These are phyloP conservation scores for Clonostachys chloroleuca DNA, from an alignment of 2,329 filamentous ascomycete species.

Conservation along the genomic window DNA sequence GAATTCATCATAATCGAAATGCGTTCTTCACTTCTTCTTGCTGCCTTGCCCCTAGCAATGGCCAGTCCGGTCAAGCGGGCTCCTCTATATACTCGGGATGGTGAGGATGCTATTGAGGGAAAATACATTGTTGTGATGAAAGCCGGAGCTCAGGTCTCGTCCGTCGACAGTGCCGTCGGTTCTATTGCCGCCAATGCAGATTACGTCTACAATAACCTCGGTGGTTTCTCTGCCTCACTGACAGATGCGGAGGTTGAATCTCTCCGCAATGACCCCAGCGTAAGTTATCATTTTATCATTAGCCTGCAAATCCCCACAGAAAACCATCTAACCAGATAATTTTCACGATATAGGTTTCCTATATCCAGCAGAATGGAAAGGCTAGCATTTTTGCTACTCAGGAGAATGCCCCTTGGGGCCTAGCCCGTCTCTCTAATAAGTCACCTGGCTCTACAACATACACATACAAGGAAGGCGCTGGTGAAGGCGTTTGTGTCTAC, in stretches of 20 bases:
- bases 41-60: slow-evolving; percentile 20
- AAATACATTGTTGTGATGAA: slow-evolving; percentile 19
- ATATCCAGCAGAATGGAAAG: slow-evolving; percentile 27
- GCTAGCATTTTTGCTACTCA: slow-evolving; percentile 22
- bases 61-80: slow-evolving; percentile 4
- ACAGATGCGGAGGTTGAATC: slow-evolving; percentile 8
- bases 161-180: slow-evolving; percentile 6
- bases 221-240: slow-evolving; percentile 14
- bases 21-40: slow-evolving; percentile 22
- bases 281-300: slow-evolving; percentile 1
- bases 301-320: background rate
- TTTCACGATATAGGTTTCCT: slow-evolving; percentile 15
- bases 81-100: background rate
- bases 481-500: slow-evolving; percentile 29
- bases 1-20: slow-evolving; percentile 16
- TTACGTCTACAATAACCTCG: slow-evolving; percentile 11
- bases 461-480: slow-evolving; percentile 24
- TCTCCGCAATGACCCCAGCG: slow-evolving; percentile 11
- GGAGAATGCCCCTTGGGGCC: slow-evolving; percentile 26
- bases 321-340: background rate
- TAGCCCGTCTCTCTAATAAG: slow-evolving; percentile 24
- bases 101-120: slow-evolving; percentile 9
- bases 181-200: slow-evolving; percentile 10
- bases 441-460: slow-evolving; percentile 15
- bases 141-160: slow-evolving; percentile 5